phyloP scores from a whole-genome alignment of 345 rosid species.

The Populus euphratica region DNA sequence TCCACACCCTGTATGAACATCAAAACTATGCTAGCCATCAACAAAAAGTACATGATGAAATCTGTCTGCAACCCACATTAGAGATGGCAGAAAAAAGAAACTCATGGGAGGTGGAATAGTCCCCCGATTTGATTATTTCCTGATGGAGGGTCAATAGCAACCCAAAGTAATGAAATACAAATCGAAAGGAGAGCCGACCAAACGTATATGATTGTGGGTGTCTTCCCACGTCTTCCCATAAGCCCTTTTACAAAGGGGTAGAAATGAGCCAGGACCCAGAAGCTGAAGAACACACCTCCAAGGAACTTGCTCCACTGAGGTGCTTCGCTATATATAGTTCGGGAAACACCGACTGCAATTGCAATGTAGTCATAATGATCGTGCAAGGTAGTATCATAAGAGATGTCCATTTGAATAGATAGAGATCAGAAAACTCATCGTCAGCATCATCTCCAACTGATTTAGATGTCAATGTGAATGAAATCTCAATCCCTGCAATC shows the following conservation, averaged over 20 bases:
- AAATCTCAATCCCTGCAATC: conserved; percentile 74
- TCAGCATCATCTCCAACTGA: conserved; percentile 56
- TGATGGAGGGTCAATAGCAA: conserved; percentile 60
- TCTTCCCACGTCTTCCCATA: conserved; percentile 70
- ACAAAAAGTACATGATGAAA: neutral
- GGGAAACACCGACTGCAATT: conserved; percentile 51
- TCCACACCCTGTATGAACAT: neutral
- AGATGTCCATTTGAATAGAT: conserved; percentile 70
- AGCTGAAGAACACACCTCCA: conserved; percentile 77
- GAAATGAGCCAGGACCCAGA: conserved; percentile 78
- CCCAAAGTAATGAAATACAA: conserved; percentile 67
- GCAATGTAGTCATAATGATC: conserved; percentile 68
- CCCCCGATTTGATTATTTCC: conserved; percentile 57
- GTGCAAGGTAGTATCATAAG: conserved; percentile 75
- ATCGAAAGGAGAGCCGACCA: conserved; percentile 83
- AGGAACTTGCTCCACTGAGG: conserved; percentile 63
- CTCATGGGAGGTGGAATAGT: conserved; percentile 45
- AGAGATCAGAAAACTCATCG: conserved; percentile 69
- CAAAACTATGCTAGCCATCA: neutral
- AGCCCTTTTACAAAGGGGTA: conserved; percentile 83
- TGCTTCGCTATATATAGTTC: conserved; percentile 44
- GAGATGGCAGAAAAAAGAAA: neutral
- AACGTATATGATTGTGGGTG: conserved; percentile 63
- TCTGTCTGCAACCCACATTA: neutral
- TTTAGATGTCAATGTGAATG: conserved; percentile 69